A percentile compares a stretch with the other conserved stretches of the same genome.
These are phyloP conservation scores for Penicillium lividum DNA, from an alignment of 495 filamentous ascomycete genomes.

Conservation along the genomic window DNA sequence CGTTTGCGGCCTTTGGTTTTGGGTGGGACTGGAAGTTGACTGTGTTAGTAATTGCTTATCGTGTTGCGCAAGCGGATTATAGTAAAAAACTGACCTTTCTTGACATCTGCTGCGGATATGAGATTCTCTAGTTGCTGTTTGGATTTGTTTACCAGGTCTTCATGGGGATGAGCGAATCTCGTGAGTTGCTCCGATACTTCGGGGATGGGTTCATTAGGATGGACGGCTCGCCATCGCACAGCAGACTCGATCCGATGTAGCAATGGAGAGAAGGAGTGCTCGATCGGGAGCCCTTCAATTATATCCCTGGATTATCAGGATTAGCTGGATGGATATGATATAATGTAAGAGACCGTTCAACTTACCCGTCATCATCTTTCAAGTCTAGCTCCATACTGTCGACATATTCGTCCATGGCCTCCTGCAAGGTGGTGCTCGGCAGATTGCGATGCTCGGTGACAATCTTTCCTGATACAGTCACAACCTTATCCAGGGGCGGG, in stretches of 20 bases:
- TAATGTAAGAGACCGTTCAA: neutral
- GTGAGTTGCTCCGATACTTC: slow-evolving; percentile 67
- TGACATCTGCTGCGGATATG: slow-evolving; percentile 72
- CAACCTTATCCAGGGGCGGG: slow-evolving; percentile 82
- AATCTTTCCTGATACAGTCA: slow-evolving; percentile 85
- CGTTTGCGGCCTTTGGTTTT: slow-evolving; percentile 76
- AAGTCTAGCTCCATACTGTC: slow-evolving; percentile 86
- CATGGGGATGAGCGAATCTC: slow-evolving; percentile 73
- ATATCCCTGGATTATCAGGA: slow-evolving; percentile 55
- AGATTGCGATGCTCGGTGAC: slow-evolving; percentile 85
- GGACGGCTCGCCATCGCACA: slow-evolving; percentile 75
- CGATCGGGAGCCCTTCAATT: slow-evolving; percentile 72
- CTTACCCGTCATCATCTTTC: slow-evolving; percentile 72
- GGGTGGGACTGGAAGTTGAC: slow-evolving; percentile 63
- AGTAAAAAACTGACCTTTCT: slow-evolving; percentile 63
- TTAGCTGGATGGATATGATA: neutral
- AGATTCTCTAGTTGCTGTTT: slow-evolving; percentile 60
- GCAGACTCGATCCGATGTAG: slow-evolving; percentile 87
- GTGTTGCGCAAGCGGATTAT: neutral
- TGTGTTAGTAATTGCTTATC: neutral
- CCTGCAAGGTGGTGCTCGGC: slow-evolving; percentile 68
- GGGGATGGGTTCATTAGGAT: slow-evolving; percentile 68
- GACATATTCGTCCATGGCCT: slow-evolving; percentile 88
- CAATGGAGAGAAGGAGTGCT: slow-evolving; percentile 88
- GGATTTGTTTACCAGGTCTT: slow-evolving; percentile 59